Percentiles rank a stretch among this genome's conserved stretches.
Evolutionary conservation across 192 early-diverging fungal species (phyloP).

Genomic region (Dimargaris cristalligena): DNA sequence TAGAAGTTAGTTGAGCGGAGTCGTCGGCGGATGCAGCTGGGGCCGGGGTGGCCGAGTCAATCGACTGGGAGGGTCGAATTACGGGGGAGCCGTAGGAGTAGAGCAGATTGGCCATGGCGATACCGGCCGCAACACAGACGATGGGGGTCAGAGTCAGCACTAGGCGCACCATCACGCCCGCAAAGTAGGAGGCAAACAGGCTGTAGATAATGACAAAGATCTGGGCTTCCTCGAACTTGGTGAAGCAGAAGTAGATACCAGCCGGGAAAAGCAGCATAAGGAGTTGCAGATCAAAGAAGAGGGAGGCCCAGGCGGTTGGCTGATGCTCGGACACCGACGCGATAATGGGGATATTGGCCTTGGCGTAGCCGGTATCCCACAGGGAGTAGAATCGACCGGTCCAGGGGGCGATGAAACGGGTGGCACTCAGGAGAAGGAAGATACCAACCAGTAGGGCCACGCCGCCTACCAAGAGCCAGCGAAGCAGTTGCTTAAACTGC

Average conservation of each 20-base stretch:
- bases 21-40: too few species aligned
- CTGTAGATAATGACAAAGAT: slow-evolving; percentile 96
- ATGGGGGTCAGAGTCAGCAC: slow-evolving; percentile 97
- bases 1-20: too few species aligned
- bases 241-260: slow-evolving; percentile 95
- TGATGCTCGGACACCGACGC: slow-evolving; percentile 99
- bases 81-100: slow-evolving; percentile 47
- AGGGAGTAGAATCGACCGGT: slow-evolving; percentile 99
- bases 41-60: slow-evolving; percentile 8
- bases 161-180: slow-evolving; percentile 98
- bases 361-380: slow-evolving; percentile 99
- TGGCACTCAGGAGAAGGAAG: slow-evolving; percentile 57
- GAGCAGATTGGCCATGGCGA: slow-evolving; percentile 74
- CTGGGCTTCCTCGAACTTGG: slow-evolving; percentile 84
- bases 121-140: slow-evolving; percentile 85
- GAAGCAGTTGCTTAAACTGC: slow-evolving; percentile 74
- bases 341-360: slow-evolving; percentile 98
- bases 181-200: slow-evolving; percentile 98
- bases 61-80: slow-evolving; percentile 8
- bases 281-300: slow-evolving; percentile 97
- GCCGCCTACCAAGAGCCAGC: slow-evolving; percentile 35
- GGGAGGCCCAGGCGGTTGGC: slow-evolving; percentile 96
- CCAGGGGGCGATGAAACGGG: slow-evolving; percentile 89
- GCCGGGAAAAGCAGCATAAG: slow-evolving; percentile 95
- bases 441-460: slow-evolving; percentile 32